Evolutionary conservation across 345 rosid species (phyloP).

Genomic region (Salix dunnii): DNA sequence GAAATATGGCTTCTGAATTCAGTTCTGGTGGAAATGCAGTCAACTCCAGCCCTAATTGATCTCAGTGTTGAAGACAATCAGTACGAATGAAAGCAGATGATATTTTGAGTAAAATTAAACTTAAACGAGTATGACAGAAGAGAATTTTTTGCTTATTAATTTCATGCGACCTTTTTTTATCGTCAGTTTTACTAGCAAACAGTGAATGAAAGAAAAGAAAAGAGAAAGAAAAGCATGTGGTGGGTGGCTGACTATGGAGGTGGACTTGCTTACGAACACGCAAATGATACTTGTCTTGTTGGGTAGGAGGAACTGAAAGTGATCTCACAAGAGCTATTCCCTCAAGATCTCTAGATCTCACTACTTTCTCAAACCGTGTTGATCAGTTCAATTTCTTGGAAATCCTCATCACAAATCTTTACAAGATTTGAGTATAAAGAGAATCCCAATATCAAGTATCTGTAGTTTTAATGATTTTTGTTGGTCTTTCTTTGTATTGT

Average conservation of each 20-base stretch:
- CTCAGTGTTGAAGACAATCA: not conserved
- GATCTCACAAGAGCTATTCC: not conserved
- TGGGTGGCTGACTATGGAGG: conserved; percentile 22
- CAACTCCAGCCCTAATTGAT: conserved; percentile 55
- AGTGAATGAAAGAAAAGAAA: conserved; percentile 13
- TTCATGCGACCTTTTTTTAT: not conserved
- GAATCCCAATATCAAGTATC: not conserved
- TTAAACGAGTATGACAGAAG: not conserved
- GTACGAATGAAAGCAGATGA: not conserved
- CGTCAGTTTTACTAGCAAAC: conserved; percentile 27
- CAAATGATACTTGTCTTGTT: conserved; percentile 21
- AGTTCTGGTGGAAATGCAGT: conserved; percentile 50
- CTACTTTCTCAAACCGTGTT: not conserved
- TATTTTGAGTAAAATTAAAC: not conserved
- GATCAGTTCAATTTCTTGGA: not conserved
- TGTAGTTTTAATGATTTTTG: not conserved
- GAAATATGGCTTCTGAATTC: conserved; percentile 54
- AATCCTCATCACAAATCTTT: not conserved
- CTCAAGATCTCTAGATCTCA: conserved; percentile 15
- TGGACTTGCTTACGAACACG: conserved; percentile 24
- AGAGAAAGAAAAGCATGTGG: conserved; percentile 9
- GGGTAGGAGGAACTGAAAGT: not conserved
- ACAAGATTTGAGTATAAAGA: not conserved
- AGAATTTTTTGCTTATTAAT: not conserved
- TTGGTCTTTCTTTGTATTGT: not conserved